A percentile compares a stretch with the other conserved stretches of the same genome.
phyloP scores from a whole-genome alignment of 2,329 filamentous ascomycete genomes.

The Aspergillus persii region DNA sequence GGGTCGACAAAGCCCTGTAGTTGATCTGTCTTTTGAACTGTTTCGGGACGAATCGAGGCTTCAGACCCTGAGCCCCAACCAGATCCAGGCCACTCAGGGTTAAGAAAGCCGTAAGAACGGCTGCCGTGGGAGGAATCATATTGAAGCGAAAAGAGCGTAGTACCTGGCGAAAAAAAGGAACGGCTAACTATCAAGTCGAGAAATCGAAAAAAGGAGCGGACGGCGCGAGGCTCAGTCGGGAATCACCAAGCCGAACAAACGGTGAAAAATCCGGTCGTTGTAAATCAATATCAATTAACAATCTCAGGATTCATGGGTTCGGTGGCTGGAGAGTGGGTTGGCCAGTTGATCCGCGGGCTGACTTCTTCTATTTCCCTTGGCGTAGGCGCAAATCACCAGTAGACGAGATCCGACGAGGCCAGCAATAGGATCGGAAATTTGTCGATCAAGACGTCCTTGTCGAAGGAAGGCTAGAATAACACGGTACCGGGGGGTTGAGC shows the following conservation, averaged over 20 bases:
- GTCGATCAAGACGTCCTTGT: background rate
- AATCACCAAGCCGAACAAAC: conserved; percentile 7
- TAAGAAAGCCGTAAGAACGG: conserved; percentile 32
- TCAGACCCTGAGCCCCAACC: conserved; percentile 32
- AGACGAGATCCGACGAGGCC: background rate
- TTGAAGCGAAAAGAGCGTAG: conserved; percentile 15
- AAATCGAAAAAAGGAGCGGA: conserved; percentile 20
- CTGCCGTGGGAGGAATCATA: conserved; percentile 31
- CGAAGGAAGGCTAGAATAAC: conserved; percentile 4
- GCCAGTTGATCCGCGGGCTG: background rate
- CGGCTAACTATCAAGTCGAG: conserved; percentile 3
- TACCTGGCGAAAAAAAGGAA: conserved; percentile 4
- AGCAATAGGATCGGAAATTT: background rate
- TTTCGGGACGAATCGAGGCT: conserved; percentile 34
- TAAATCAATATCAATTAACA: conserved; percentile 9
- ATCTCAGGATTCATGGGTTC: conserved; percentile 11
- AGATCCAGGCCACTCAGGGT: conserved; percentile 34
- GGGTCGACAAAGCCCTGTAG: conserved; percentile 5
- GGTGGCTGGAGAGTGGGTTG: conserved; percentile 12
- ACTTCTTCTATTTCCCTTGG: background rate
- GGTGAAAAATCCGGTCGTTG: conserved; percentile 9
- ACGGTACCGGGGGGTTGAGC: background rate
- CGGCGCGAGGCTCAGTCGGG: conserved; percentile 22
- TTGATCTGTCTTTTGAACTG: conserved; percentile 30
- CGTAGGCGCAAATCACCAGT: background rate